Evolutionary conservation across 2,329 filamentous ascomycete species (phyloP).

Genomic region (Aspergillus ustus): DNA sequence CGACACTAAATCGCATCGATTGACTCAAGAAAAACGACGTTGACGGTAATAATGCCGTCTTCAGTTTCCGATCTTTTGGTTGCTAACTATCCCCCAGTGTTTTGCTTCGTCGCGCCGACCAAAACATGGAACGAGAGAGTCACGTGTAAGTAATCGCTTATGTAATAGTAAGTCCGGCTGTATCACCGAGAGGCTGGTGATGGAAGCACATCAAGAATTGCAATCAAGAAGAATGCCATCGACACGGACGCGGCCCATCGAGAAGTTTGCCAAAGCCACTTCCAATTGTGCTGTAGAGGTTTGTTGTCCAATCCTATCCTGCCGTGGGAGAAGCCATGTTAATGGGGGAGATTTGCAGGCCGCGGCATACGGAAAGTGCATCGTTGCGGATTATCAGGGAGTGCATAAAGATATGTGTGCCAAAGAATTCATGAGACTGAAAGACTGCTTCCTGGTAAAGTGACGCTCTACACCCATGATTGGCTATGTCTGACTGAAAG

Average conservation of each 20-base stretch:
- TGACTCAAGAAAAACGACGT: constrained; percentile 8
- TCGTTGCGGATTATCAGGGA: constrained; percentile 86
- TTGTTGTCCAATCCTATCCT: constrained; percentile 20
- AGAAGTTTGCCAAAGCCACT: constrained; percentile 69
- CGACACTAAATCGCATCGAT: constrained; percentile 14
- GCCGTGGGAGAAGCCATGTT: constrained; percentile 15
- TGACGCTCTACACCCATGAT: background rate
- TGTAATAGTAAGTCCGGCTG: constrained; percentile 16
- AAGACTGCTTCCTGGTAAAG: constrained; percentile 83
- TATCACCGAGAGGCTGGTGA: background rate
- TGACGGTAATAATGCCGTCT: constrained; percentile 9
- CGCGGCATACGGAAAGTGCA: constrained; percentile 85
- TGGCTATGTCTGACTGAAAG: constrained; percentile 16
- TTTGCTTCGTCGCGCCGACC: constrained; percentile 27
- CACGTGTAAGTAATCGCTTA: constrained; percentile 19
- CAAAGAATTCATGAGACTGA: constrained; percentile 81
- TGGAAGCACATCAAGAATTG: background rate
- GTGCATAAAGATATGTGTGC: constrained; percentile 89
- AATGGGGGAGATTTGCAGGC: constrained; percentile 59
- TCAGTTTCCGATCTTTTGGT: constrained; percentile 12
- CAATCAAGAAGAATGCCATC: constrained; percentile 42
- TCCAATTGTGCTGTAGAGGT: constrained; percentile 71
- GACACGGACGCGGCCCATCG: constrained; percentile 64
- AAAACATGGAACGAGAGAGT: constrained; percentile 22
- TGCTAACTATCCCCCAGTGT: constrained; percentile 13